Conservation (phyloP, 345 rosid species). For the Camelina neglecta region DNA sequence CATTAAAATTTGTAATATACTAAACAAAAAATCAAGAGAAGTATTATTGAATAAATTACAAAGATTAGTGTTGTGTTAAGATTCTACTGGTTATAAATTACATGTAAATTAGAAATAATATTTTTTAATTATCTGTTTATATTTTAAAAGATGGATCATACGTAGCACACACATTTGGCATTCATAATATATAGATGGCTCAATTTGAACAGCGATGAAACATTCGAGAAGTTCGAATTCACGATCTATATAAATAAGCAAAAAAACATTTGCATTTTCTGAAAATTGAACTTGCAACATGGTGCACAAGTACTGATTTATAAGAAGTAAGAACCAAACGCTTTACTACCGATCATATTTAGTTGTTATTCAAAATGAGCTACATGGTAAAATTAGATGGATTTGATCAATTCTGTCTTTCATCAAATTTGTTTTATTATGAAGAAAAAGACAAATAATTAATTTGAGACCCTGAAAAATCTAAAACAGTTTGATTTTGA, state of each 20-base stretch:
- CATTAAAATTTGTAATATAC: no score
- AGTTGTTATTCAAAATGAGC: constrained; percentile 13
- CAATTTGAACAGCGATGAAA: neutral
- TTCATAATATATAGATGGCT: neutral
- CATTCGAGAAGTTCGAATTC: neutral
- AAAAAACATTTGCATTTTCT: neutral
- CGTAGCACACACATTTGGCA: neutral
- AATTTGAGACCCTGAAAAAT: neutral
- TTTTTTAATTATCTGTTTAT: neutral
- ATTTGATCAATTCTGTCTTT: constrained; percentile 33
- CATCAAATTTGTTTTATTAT: constrained; percentile 1
- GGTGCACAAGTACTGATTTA: neutral
- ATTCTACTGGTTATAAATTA: neutral
- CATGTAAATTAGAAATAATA: no score
- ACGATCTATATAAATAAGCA: neutral
- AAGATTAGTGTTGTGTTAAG: neutral
- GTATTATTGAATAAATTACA: neutral
- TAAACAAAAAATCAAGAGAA: no score
- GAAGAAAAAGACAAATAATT: constrained; percentile 12
- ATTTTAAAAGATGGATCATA: neutral
- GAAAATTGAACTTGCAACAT: neutral
- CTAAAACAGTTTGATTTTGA: constrained; percentile 1
- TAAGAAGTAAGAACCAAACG: neutral
- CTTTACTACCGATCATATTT: neutral
- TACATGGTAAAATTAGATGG: constrained; percentile 6